Evolutionary conservation across 1,284 basidiomycete genomes (phyloP).

Genomic region (Marasmius tenuissimus): DNA sequence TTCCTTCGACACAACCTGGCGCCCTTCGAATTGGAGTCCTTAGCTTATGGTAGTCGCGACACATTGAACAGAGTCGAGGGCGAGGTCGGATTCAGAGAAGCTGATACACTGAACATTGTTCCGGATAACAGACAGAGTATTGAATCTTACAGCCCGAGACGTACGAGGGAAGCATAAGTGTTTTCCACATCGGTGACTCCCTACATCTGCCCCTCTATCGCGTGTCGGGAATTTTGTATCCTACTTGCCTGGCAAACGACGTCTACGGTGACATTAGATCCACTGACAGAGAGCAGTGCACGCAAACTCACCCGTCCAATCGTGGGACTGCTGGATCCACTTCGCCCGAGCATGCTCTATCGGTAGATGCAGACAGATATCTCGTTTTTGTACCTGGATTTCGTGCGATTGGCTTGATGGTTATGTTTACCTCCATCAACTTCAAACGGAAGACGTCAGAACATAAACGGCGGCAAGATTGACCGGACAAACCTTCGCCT

Average conservation of each 20-base stretch:
- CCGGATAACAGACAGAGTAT: too few relatives aligned
- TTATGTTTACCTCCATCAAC: conserved; percentile 70
- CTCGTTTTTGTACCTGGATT: conserved; percentile 96
- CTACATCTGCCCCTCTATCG: conserved; percentile 91
- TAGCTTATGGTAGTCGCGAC: too few relatives aligned
- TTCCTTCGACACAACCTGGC: too few relatives aligned
- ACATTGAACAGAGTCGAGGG: too few relatives aligned
- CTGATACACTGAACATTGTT: too few relatives aligned
- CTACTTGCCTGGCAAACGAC: conserved; percentile 87
- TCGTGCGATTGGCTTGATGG: conserved; percentile 87
- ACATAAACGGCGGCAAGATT: not conserved
- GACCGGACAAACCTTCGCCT: conserved; percentile 61
- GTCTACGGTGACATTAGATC: conserved; percentile 39
- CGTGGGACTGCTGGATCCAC: conserved; percentile 92
- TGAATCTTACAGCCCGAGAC: conserved; percentile 22
- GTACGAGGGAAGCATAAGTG: conserved; percentile 81
- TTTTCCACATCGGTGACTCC: conserved; percentile 61
- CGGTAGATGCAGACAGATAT: conserved; percentile 97
- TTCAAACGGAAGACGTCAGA: conserved; percentile 23
- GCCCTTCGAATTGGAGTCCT: too few relatives aligned
- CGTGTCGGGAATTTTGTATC: conserved; percentile 94
- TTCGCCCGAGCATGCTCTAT: conserved; percentile 91
- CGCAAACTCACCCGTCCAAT: conserved; percentile 71
- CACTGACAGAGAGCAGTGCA: not conserved
- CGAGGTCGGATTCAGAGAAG: too few relatives aligned